Base-by-base conservation (phyloP, 805 yeast species). In the Candida nitratophila region DNA sequence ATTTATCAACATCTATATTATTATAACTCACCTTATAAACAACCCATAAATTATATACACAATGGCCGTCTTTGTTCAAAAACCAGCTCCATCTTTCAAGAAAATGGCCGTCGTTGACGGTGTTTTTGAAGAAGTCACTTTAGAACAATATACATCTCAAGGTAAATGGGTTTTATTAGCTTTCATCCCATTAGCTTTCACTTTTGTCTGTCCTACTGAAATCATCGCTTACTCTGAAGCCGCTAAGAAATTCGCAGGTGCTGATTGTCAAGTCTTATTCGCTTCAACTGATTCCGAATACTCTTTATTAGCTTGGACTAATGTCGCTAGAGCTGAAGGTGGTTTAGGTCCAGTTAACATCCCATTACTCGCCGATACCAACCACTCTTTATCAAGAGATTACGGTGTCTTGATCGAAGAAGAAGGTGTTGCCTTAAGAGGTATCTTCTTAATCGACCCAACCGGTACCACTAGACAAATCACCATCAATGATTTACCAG, bases 201-300 rank as follows among this genome's bases (percentile, higher is more conserved):
- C 99, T 49, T 93, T 93, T 59, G 98, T 93, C 52, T 93, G 99
- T 76, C 99, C 99, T 70, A 93, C 99, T 57, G 98, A 93, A 78
- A 90, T 93, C 76, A 83, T 93, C 71, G 98, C 98, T 58, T 93
- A 89, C 84, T 86, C 96, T 52, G 96, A 91, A 59, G 96, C 97
- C 57, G 86, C 80, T 59, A 80, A 82, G 76, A 82, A 83, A 77
- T 93, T 93, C 73, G 69, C 84, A 59, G 95, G 79, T 56, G 83
- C 87, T 66, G 91, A 82, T 62, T 81, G 88, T 56, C 86, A 88
- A 74, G 82, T 93, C 43, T 79, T 93, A 64, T 89, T 93, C 59
- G 97, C 98, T 56, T 91, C 98, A 50, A 91, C 97, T 57, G 99
- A 93, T 76, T 91, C 98, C 47, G 97, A 93, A 77, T 93, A 86